Conservation (phyloP, 176 grass and related monocot genomes). For the Canna indica region DNA sequence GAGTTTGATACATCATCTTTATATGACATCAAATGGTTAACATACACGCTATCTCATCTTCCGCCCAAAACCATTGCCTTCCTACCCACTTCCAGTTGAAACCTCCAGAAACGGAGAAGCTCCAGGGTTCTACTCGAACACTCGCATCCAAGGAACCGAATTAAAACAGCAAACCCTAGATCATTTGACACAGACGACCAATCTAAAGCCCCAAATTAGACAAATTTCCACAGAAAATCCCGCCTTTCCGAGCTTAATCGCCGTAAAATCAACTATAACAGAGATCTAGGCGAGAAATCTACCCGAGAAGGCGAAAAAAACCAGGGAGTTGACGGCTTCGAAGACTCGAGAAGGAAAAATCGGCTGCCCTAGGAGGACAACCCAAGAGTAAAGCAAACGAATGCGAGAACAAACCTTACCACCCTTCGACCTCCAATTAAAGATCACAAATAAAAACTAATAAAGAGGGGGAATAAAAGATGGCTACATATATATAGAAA, state of each 20-base stretch:
- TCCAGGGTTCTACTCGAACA: not conserved
- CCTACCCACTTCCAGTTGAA: not conserved
- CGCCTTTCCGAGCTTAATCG: not conserved
- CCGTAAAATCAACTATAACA: not conserved
- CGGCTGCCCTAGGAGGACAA: not conserved
- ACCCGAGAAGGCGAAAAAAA: not conserved
- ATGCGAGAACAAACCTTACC: conserved; percentile 1
- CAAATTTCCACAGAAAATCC: not conserved
- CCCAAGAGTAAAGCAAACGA: not conserved
- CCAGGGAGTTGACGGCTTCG: not conserved
- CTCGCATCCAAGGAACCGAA: not conserved
- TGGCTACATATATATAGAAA: not conserved
- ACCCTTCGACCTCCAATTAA: not conserved
- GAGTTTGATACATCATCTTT: conserved; percentile 33
- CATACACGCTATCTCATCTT: conserved; percentile 12
- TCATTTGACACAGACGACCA: not conserved
- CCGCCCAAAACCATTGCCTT: not conserved
- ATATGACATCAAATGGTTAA: not conserved
- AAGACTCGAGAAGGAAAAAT: not conserved
- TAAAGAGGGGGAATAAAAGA: not conserved
- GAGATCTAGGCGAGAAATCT: not conserved
- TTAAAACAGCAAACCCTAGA: not conserved
- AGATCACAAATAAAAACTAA: conserved; percentile 1
- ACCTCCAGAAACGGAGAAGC: not conserved
- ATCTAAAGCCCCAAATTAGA: not conserved